Evolutionary conservation across 805 yeast genomes (phyloP), one percentile per base, ranked within the genome.

Genomic region (Candida xiaguanensis): DNA sequence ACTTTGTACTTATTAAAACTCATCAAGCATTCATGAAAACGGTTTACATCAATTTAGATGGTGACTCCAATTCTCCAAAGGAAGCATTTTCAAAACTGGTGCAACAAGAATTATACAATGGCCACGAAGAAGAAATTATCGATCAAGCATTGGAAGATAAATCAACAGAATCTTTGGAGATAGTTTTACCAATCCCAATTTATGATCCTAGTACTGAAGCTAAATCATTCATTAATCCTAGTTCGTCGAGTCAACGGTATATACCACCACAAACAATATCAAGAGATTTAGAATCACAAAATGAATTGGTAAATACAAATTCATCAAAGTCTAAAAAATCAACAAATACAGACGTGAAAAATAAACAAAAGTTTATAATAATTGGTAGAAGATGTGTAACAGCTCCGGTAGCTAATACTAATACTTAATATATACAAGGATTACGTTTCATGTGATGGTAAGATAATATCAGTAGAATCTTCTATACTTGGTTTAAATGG

Each of bases 401-500:
- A 5, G 38, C 32, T 2, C 38, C 38, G 9, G 7, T 19, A 11
- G 18, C 12, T 11, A 28, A 28, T 15, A 28, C 14, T 9, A 31
- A 17, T 15, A 16, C 5, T 29, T 8, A 15, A 5, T 28, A 36
- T 17, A 18, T 36, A 36, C 39, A 37, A 37, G 29, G 7, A 24
- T 20, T 14, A 20, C 4, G 8, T 19, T 29, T 28, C 31, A 16
- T 28, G 31, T 4, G 22, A 30, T 15, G 45, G 34, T 16, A 40
- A 20, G 30, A 32, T 33, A 11, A 52, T 20, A 17, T 51, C 47
- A 12, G 50, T 32, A 9, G 48, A 42, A 17, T 53, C 59, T 30
- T 47, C 50, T 12, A 48, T 14, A 7, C 53, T 40, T 4, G 95
- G 97, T 58, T 82, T 88, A 67, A 89, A 91, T 0, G 97, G 93